Conservation (phyloP, 495 filamentous ascomycete genomes). For the Talaromyces borbonicus region DNA sequence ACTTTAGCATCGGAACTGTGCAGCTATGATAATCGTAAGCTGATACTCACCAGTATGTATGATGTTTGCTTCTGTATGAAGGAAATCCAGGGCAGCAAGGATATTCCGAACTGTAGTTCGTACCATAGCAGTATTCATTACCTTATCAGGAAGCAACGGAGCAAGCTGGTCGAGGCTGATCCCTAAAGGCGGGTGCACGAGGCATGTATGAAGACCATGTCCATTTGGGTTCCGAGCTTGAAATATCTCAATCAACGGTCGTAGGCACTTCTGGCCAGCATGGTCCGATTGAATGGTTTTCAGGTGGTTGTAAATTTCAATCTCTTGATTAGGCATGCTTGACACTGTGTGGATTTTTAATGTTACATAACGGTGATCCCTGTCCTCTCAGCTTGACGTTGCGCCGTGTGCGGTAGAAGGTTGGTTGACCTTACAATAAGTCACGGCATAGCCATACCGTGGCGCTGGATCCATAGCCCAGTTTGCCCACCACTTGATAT, state of each 20-base stretch:
- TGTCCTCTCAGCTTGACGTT: slow-evolving; percentile 11
- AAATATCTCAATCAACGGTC: background rate
- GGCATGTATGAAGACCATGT: background rate
- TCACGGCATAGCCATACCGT: slow-evolving; percentile 46
- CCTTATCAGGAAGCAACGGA: slow-evolving; percentile 13
- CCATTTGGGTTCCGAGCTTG: background rate
- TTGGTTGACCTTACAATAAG: slow-evolving; percentile 22
- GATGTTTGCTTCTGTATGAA: slow-evolving; percentile 31
- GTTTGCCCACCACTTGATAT: slow-evolving; percentile 36
- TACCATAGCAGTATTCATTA: slow-evolving; percentile 13
- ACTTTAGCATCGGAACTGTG: background rate
- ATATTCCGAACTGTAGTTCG: slow-evolving; percentile 18
- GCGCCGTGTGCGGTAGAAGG: background rate
- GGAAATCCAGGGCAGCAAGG: slow-evolving; percentile 29
- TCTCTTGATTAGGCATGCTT: background rate
- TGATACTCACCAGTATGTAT: slow-evolving; percentile 36
- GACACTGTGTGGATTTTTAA: background rate
- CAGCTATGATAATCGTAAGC: background rate
- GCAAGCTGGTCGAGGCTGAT: slow-evolving; percentile 18
- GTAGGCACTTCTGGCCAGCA: background rate
- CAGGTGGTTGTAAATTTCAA: background rate
- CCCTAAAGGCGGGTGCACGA: slow-evolving; percentile 25
- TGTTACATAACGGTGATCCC: slow-evolving; percentile 22
- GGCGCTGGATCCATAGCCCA: slow-evolving; percentile 38
- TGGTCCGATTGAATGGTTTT: background rate